Evolutionary conservation across 2,329 filamentous ascomycete species (phyloP).

Genomic region (Aotearoamyces nothofagi): DNA sequence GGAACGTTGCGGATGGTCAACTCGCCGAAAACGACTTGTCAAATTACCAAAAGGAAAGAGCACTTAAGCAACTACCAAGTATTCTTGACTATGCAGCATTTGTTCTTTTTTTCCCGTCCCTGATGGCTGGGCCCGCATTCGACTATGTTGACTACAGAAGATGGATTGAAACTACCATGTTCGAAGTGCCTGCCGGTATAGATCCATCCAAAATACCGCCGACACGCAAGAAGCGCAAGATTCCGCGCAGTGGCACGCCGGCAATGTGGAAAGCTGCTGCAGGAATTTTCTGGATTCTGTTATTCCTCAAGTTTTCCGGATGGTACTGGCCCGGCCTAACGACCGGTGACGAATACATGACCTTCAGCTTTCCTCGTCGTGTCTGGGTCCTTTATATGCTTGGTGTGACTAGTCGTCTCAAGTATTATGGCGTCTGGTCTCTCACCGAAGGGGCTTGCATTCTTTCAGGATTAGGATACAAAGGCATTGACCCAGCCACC

Average conservation of each 20-base stretch:
- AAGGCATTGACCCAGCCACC: conserved; percentile 73
- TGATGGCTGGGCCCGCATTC: conserved; percentile 84
- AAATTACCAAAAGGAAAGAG: conserved; percentile 71
- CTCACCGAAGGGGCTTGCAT: conserved; percentile 92
- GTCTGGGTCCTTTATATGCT: conserved; percentile 75
- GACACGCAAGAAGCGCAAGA: conserved; percentile 79
- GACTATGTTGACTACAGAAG: conserved; percentile 86
- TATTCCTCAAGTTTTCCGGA: conserved; percentile 58
- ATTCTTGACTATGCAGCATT: conserved; percentile 78
- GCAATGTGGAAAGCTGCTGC: conserved; percentile 60
- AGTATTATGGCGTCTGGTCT: conserved; percentile 95
- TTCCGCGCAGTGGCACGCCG: conserved; percentile 78
- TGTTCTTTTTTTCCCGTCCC: conserved; percentile 85
- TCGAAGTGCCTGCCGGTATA: conserved; percentile 66
- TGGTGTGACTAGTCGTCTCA: conserved; percentile 65
- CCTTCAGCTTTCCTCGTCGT: conserved; percentile 54
- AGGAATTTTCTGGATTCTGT: conserved; percentile 66
- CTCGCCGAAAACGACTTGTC: conserved; percentile 68
- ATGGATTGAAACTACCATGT: conserved; percentile 92
- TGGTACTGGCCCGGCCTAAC: conserved; percentile 51
- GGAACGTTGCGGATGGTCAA: conserved; percentile 91
- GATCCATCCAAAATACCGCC: conserved; percentile 75
- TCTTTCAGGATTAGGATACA: conserved; percentile 83
- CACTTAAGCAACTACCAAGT: conserved; percentile 57
- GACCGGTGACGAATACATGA: conserved; percentile 48